A percentile compares a stretch with the other conserved stretches of the same genome.
Conservation (phyloP, 2,329 filamentous ascomycete species). For the Claviceps sp. region DNA sequence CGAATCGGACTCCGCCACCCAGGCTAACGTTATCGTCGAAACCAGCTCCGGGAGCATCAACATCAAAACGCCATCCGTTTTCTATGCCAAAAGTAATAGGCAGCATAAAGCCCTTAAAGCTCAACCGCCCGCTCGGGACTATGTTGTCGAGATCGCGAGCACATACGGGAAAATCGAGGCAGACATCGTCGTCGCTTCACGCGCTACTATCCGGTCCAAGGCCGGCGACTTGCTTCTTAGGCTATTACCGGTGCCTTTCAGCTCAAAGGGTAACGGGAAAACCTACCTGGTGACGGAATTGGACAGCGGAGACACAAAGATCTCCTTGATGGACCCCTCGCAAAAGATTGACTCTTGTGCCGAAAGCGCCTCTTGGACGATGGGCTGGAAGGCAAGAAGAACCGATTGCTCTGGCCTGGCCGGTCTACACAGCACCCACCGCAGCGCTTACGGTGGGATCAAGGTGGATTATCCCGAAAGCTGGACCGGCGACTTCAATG, state of each 20-base stretch:
- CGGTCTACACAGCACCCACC: constrained; percentile 28
- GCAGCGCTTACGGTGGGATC: constrained; percentile 30
- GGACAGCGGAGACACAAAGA: constrained; percentile 27
- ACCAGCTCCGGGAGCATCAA: not conserved
- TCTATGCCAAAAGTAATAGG: too few species aligned
- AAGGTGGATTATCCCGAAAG: constrained; percentile 30
- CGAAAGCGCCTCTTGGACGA: too few species aligned
- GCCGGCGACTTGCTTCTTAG: constrained; percentile 28
- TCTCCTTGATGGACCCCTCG: constrained; percentile 15
- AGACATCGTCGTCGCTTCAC: constrained; percentile 26
- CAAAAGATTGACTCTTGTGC: too few species aligned
- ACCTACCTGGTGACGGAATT: constrained; percentile 25
- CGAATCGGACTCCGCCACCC: not conserved
- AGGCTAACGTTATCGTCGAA: not conserved
- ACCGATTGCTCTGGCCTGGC: constrained; percentile 12
- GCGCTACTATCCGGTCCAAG: constrained; percentile 22
- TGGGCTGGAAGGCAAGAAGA: too few species aligned
- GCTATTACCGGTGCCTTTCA: constrained; percentile 26
- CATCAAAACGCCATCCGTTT: not conserved
- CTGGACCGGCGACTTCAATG: constrained; percentile 34
- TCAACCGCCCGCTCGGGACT: not conserved
- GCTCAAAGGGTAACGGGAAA: constrained; percentile 15
- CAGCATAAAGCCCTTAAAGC: too few species aligned
- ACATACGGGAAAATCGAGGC: constrained; percentile 9
- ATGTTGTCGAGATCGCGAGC: not conserved